A percentile compares a stretch with the other conserved stretches of the same genome.
These are phyloP conservation scores for Aspergillus olivimuriae DNA, from an alignment of 495 filamentous ascomycete species.

Conservation along the genomic window DNA sequence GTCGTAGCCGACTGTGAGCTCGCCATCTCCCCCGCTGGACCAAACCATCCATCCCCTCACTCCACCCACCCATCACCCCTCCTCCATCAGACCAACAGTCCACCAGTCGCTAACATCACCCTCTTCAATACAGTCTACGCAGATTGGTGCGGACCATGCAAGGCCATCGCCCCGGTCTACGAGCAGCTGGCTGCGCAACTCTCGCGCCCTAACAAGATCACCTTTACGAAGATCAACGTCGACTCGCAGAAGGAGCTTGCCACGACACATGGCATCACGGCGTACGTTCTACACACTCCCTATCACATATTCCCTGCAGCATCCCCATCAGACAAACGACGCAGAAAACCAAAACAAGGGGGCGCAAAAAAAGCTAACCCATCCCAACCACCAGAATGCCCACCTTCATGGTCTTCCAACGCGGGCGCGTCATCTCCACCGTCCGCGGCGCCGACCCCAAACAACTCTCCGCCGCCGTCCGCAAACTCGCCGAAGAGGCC, in stretches of 20 bases:
- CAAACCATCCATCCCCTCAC: conserved; percentile 6
- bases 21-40: conserved; percentile 3
- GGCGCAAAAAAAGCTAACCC: not conserved
- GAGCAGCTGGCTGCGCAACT: conserved; percentile 68
- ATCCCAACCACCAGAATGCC: conserved; percentile 48
- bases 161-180: conserved; percentile 76
- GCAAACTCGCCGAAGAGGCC: conserved; percentile 66
- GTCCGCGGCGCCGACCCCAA: conserved; percentile 67
- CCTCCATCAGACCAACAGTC: conserved; percentile 3
- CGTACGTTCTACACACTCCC: too few relatives aligned
- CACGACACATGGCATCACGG: conserved; percentile 61
- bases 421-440: conserved; percentile 57
- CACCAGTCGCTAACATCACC: conserved; percentile 11
- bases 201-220: conserved; percentile 65
- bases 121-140: conserved; percentile 62
- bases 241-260: conserved; percentile 71
- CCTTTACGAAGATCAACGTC: conserved; percentile 82
- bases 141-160: conserved; percentile 81
- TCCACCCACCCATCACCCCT: conserved; percentile 6
- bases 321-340: not conserved
- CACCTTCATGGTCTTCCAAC: conserved; percentile 87
- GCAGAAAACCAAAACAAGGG: not conserved
- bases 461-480: conserved; percentile 61
- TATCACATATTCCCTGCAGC: not conserved
- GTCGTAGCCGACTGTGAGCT: conserved; percentile 83